Evolutionary conservation across 176 grass and related monocot species (phyloP).

Genomic region (Triticum dicoccoides): DNA sequence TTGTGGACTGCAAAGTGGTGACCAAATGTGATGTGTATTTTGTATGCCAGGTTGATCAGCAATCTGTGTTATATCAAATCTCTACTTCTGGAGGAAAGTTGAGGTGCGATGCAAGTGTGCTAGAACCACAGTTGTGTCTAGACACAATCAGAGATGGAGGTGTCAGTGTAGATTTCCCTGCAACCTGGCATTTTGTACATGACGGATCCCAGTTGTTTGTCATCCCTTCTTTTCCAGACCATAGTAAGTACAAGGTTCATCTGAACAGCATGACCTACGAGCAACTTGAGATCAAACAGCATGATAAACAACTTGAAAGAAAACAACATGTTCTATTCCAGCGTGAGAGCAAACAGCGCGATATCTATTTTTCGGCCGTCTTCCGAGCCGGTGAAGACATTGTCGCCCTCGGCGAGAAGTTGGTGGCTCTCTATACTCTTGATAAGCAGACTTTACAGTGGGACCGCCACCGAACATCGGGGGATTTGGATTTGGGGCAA

Average conservation of each 20-base stretch:
- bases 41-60: conserved; percentile 2
- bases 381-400: neutral
- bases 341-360: neutral
- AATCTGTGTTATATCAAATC: neutral
- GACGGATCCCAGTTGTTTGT: neutral
- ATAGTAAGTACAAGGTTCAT: neutral
- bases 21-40: neutral
- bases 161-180: neutral
- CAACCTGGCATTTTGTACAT: conserved; percentile 13
- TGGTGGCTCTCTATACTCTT: neutral
- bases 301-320: neutral
- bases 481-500: neutral
- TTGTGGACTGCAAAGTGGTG: neutral
- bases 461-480: neutral
- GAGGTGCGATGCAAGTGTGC: neutral
- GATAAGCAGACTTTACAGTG: neutral
- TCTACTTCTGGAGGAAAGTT: conserved; percentile 1
- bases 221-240: neutral
- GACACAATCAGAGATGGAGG: neutral
- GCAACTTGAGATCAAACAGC: too few relatives aligned
- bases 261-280: neutral
- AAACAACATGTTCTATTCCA: too few relatives aligned
- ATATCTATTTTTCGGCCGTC: neutral
- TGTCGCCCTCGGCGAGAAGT: neutral
- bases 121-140: neutral